phyloP scores from a whole-genome alignment of 2,329 filamentous ascomycete genomes.

The Lachnellula cervina region DNA sequence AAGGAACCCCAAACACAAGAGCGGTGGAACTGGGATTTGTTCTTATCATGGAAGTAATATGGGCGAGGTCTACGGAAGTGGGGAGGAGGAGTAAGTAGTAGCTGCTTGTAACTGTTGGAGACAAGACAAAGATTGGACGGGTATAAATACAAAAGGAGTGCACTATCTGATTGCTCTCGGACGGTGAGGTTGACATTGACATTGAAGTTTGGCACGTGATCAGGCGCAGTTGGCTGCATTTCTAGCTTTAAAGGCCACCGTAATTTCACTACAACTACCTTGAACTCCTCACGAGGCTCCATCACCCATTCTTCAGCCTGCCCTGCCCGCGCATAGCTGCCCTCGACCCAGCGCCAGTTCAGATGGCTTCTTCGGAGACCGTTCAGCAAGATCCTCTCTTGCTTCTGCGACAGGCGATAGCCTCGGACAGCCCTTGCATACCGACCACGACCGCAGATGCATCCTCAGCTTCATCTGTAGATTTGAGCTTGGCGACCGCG shows the following conservation, averaged over 20 bases:
- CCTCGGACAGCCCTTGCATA: conserved; percentile 61
- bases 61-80: conserved; percentile 28
- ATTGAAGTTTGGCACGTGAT: too few species aligned
- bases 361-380: conserved; percentile 53
- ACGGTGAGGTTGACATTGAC: too few species aligned
- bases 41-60: conserved; percentile 36
- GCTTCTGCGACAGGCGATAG: conserved; percentile 78
- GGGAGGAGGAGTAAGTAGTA: conserved; percentile 22
- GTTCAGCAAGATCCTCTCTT: conserved; percentile 67
- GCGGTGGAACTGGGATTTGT: conserved; percentile 36
- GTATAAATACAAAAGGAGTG: too few species aligned
- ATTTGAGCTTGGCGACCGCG: conserved; percentile 63
- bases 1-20: conserved; percentile 34
- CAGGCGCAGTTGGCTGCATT: too few species aligned
- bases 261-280: too few species aligned
- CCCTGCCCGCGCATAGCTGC: not conserved
- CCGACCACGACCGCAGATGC: conserved; percentile 68
- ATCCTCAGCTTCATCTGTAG: conserved; percentile 52
- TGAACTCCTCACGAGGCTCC: not conserved
- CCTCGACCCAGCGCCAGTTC: conserved; percentile 13
- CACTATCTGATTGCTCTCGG: too few species aligned
- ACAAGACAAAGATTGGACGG: not conserved
- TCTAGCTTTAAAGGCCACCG: too few species aligned
- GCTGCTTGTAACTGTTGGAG: not conserved
- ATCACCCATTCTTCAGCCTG: not conserved